Percentiles rank a stretch among this genome's conserved stretches.
Conservation (phyloP, 1,139 yeast genomes). For the Wickerhamomyces sp. region DNA sequence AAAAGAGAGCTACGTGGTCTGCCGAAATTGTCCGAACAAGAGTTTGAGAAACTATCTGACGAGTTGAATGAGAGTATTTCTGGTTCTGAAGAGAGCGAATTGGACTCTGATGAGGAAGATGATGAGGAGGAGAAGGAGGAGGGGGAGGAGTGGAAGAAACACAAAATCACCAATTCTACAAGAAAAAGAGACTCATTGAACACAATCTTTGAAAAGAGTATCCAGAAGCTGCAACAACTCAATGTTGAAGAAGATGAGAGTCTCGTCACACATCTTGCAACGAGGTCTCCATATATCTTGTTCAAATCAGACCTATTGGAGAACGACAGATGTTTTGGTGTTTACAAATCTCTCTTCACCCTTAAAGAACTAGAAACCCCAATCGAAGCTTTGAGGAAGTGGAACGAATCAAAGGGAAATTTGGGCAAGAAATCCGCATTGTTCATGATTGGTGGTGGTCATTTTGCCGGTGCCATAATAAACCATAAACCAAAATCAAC, state of each 20-base stretch:
- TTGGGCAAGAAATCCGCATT: conserved; percentile 50
- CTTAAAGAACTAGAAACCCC: conserved; percentile 37
- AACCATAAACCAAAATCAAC: conserved; percentile 60
- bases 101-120: conserved; percentile 15
- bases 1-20: conserved; percentile 47
- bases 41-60: conserved; percentile 54
- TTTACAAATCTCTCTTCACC: conserved; percentile 63
- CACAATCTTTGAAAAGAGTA: conserved; percentile 31
- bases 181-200: conserved; percentile 28
- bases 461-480: conserved; percentile 92
- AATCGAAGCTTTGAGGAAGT: conserved; percentile 33
- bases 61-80: conserved; percentile 55
- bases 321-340: conserved; percentile 50
- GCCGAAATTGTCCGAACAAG: conserved; percentile 46
- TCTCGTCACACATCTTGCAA: conserved; percentile 48
- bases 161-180: too few species aligned
- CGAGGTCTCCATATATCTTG: conserved; percentile 58
- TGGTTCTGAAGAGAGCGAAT: conserved; percentile 39
- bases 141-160: conserved; percentile 24
- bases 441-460: conserved; percentile 97
- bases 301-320: conserved; percentile 46
- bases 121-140: conserved; percentile 18
- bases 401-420: conserved; percentile 22
- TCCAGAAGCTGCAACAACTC: conserved; percentile 22
- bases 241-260: conserved; percentile 27